These are phyloP conservation scores for Stachybotrys chartarum DNA, from an alignment of 2,329 filamentous ascomycete species.

Conservation along the genomic window DNA sequence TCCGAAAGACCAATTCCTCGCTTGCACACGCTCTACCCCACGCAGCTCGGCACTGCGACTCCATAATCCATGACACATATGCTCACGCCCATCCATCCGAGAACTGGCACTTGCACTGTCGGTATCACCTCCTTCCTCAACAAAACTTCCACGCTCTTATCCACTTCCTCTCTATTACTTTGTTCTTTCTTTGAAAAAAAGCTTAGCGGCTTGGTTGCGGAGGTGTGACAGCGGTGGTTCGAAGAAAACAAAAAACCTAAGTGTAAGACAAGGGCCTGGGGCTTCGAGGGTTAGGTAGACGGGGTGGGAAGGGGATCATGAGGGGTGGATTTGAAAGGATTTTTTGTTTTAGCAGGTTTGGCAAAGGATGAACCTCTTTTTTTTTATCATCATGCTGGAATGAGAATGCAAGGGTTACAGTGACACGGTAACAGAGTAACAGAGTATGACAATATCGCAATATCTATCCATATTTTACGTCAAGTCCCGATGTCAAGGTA, in stretches of 20 bases:
- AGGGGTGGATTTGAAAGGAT: background rate
- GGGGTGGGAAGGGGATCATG: background rate
- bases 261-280: background rate
- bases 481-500: no score
- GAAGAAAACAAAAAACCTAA: background rate
- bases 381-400: background rate
- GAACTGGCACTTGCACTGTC: no score
- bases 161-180: no score
- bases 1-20: background rate
- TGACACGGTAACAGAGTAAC: background rate
- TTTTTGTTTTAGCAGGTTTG: background rate
- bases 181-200: no score
- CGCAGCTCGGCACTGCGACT: background rate
- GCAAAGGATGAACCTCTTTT: background rate
- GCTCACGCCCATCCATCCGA: background rate
- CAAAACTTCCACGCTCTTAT: no score
- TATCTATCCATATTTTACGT: background rate
- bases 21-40: background rate
- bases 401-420: background rate
- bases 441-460: background rate
- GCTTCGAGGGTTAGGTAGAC: background rate
- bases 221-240: background rate
- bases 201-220: background rate
- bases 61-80: background rate
- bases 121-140: no score